These are phyloP conservation scores for Echium plantagineum DNA, from an alignment of 257 asterid genomes.

Conservation along the genomic window DNA sequence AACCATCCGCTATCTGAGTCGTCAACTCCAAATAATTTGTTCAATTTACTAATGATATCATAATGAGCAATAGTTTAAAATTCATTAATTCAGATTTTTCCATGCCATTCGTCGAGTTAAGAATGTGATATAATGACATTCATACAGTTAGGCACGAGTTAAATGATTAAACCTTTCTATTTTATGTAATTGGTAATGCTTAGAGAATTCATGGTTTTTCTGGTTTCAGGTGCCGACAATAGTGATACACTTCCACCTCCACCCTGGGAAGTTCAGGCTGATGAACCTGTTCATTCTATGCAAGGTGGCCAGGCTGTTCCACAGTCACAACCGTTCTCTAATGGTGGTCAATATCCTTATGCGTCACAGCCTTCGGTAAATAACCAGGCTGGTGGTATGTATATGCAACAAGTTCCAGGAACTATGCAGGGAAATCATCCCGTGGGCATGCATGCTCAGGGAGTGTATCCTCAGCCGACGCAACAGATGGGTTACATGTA, in stretches of 20 bases:
- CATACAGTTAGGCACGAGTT: background rate
- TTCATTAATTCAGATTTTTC: too few species aligned
- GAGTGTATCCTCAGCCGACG: slow-evolving; percentile 53
- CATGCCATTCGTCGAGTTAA: too few species aligned
- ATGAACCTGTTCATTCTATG: slow-evolving; percentile 29
- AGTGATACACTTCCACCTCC: slow-evolving; percentile 70
- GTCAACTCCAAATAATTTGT: too few species aligned
- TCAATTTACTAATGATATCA: too few species aligned
- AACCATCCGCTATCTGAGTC: too few species aligned
- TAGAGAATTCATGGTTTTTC: slow-evolving; percentile 6
- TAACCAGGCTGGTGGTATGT: slow-evolving; percentile 32
- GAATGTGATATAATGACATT: background rate
- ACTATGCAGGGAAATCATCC: slow-evolving; percentile 24
- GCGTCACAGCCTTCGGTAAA: slow-evolving; percentile 26
- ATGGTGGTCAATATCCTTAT: slow-evolving; percentile 31
- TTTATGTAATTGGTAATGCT: background rate
- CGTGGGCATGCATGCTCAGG: slow-evolving; percentile 30
- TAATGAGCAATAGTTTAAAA: too few species aligned
- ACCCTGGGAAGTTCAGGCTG: slow-evolving; percentile 78
- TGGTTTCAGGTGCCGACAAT: slow-evolving; percentile 38
- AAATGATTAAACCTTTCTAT: background rate
- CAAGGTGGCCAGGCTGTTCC: slow-evolving; percentile 30
- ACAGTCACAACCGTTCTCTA: slow-evolving; percentile 14
- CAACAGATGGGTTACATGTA: slow-evolving; percentile 72
- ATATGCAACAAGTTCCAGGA: slow-evolving; percentile 27